Conservation (phyloP, 1,284 basidiomycete species). For the Cystobasidium sp. region DNA sequence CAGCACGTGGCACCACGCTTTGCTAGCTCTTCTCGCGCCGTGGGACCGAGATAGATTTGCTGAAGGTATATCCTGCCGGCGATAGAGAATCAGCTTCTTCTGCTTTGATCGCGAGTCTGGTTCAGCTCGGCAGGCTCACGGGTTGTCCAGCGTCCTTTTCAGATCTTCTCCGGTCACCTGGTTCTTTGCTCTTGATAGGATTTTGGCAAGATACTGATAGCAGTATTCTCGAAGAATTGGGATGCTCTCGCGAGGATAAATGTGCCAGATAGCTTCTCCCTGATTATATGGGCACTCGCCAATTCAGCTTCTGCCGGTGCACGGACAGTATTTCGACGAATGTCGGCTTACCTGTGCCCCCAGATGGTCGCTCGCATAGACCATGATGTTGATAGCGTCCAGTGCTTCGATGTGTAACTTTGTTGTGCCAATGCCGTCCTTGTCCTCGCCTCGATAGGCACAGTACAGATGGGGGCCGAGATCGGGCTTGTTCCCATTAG, state of each 20-base stretch:
- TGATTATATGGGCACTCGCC: neutral
- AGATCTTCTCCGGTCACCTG: constrained; percentile 30
- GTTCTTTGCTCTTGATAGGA: constrained; percentile 36
- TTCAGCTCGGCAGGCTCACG: constrained; percentile 35
- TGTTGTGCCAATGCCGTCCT: neutral
- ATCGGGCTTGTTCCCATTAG: constrained; percentile 81
- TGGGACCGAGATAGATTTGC: constrained; percentile 78
- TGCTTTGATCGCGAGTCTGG: neutral
- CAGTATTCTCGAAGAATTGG: constrained; percentile 76
- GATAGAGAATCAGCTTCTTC: neutral
- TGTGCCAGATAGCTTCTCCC: constrained; percentile 78
- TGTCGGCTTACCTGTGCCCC: constrained; percentile 68
- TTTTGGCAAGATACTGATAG: constrained; percentile 57
- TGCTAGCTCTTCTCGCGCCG: constrained; percentile 70
- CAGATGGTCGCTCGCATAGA: constrained; percentile 67
- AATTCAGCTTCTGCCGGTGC: too few species aligned
- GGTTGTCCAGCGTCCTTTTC: constrained; percentile 34
- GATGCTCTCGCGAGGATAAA: constrained; percentile 83
- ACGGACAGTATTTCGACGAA: neutral
- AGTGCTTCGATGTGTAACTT: neutral
- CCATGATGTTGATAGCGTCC: constrained; percentile 83
- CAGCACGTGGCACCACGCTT: constrained; percentile 75
- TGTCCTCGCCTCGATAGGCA: constrained; percentile 11
- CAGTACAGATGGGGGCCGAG: constrained; percentile 61
- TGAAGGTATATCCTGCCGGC: constrained; percentile 85